Conservation (phyloP, 1,284 basidiomycete species). For the Moniliophthora roreri region DNA sequence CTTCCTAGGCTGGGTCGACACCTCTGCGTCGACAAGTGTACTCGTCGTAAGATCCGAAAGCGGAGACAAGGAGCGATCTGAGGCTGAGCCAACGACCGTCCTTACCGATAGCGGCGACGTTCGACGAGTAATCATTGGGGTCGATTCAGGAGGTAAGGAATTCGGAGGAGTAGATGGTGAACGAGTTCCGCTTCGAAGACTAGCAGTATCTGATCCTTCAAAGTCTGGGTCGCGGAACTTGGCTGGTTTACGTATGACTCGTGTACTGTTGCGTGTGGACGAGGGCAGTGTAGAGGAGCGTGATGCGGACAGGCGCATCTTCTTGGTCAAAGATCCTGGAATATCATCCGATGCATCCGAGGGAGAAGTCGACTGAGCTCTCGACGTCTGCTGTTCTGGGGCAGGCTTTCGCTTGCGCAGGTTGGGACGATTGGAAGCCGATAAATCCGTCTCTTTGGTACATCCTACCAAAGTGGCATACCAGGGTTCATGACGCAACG, state of each 20-base stretch:
- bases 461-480: conserved; percentile 32
- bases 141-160: not conserved
- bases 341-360: not conserved
- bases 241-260: conserved; percentile 1
- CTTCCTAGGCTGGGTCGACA: not conserved
- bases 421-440: conserved; percentile 27
- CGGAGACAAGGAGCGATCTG: not conserved
- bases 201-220: not conserved
- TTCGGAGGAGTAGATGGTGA: not conserved
- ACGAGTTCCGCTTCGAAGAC: not conserved
- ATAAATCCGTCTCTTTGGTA: conserved; percentile 20
- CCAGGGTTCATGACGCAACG: conserved; percentile 24
- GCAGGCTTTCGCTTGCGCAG: conserved; percentile 35
- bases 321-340: not conserved
- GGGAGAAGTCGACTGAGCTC: not conserved
- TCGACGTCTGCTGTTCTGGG: conserved; percentile 17
- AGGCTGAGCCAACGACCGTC: not conserved
- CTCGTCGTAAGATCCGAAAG: conserved; percentile 2
- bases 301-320: not conserved
- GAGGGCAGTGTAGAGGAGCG: not conserved
- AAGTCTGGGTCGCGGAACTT: not conserved
- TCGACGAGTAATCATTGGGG: not conserved
- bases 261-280: conserved; percentile 1
- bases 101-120: not conserved
- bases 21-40: conserved; percentile 2